These are phyloP conservation scores for Phylloporus sp. DNA, from an alignment of 768 basidiomycete species.

Conservation along the genomic window DNA sequence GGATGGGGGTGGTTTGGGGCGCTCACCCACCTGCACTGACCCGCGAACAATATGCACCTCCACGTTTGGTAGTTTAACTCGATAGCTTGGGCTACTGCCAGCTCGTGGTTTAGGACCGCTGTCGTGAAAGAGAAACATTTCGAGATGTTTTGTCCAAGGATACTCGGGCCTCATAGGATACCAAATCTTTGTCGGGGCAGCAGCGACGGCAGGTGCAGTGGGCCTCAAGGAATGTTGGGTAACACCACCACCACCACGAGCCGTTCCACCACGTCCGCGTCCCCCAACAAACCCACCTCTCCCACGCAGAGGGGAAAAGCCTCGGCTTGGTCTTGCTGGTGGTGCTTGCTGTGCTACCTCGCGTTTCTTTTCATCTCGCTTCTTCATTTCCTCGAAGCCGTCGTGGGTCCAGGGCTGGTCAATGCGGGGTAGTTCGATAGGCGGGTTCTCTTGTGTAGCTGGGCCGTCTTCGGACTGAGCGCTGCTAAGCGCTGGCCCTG, in stretches of 20 bases:
- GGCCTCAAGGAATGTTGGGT: constrained; percentile 30
- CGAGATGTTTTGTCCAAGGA: constrained; percentile 81
- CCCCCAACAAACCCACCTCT: constrained; percentile 43
- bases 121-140: constrained; percentile 69
- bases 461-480: constrained; percentile 21
- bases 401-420: constrained; percentile 81
- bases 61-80: constrained; percentile 61
- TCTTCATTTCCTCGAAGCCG: constrained; percentile 85
- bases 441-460: constrained; percentile 13
- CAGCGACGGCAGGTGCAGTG: constrained; percentile 25
- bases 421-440: constrained; percentile 48
- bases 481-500: constrained; percentile 6
- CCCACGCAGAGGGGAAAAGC: constrained; percentile 39
- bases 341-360: constrained; percentile 33
- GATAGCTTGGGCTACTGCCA: constrained; percentile 50
- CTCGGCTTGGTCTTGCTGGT: constrained; percentile 29
- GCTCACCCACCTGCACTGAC: constrained; percentile 11
- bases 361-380: constrained; percentile 56
- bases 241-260: constrained; percentile 43
- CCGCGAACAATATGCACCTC: constrained; percentile 43
- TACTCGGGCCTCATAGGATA: constrained; percentile 74
- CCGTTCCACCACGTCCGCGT: constrained; percentile 45
- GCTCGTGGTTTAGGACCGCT: constrained; percentile 52
- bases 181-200: constrained; percentile 51
- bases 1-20: constrained; percentile 14